Evolutionary conservation across 257 asterid species (phyloP), one percentile per base, ranked within the genome.

Genomic region (Thymus quinquecostatus): DNA sequence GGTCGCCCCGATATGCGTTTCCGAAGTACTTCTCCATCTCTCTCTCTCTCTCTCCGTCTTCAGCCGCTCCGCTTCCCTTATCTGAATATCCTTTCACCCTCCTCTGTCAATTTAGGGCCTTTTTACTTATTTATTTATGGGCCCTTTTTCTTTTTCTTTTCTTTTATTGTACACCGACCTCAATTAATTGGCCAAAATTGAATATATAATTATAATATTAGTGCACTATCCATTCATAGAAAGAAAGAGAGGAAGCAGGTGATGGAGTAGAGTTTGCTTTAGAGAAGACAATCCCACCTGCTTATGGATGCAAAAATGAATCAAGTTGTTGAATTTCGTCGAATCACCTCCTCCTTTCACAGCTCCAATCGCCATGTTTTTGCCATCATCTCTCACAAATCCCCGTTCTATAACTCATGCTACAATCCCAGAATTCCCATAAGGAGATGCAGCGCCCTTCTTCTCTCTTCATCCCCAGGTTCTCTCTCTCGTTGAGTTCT

Each of bases 1-100:
- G 96, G 90, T 91, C 97, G 27, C 99, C 99, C 80, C 97, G 82
- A 68, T 94, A 94, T 1, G 98, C 90, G 71, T 88, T 91, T 41
- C 96, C 98, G 8, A 94, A 88, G 85, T 85, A 91, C 85, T 94
- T 89, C 88, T 94, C 99, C 99, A 94, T 90, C 66, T 4, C 38
- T 33, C 68, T 8, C 48, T 11, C 40, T 36, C 40, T n/a, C 60
- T 40, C 59, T 59, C 40, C 53, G 63, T n/a, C 55, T 49, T 49
- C 55, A 44, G 27, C 55, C 29, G 8, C 55, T n/a, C 1, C 28
- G 5, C 28, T n/a, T 49, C 55, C 55, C n/a, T 44, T 44, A 44
- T 44, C 49, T 44, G 49, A 44, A 7, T 44, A 44, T 44, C 49
- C 12, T 44, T 44, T 1, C 8, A 44, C 49, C 47, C 47, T 41